phyloP scores from a whole-genome alignment of 2,329 filamentous ascomycete species.

The Xylaria sp. region DNA sequence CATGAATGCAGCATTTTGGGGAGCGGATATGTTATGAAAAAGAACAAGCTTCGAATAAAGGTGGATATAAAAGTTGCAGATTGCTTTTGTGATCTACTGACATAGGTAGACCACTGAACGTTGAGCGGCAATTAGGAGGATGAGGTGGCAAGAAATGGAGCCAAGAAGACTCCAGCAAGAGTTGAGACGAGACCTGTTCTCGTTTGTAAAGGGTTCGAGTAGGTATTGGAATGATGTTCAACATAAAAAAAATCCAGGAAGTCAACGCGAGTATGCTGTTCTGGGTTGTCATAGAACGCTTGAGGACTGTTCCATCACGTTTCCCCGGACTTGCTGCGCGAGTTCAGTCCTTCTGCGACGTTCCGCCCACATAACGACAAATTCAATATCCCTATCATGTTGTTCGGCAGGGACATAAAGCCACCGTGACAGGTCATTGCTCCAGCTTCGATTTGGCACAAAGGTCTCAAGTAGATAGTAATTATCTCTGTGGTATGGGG shows the following conservation, averaged over 20 bases:
- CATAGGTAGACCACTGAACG: not conserved
- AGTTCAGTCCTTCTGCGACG: conserved; percentile 25
- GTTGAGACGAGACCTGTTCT: not conserved
- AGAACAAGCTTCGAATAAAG: too few relatives aligned
- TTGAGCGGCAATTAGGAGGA: not conserved
- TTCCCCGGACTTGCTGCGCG: conserved; percentile 10
- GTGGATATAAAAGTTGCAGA: not conserved
- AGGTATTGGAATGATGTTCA: conserved; percentile 2
- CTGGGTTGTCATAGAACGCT: not conserved
- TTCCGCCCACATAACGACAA: conserved; percentile 45
- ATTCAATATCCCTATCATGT: conserved; percentile 53
- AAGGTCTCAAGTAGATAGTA: conserved; percentile 69
- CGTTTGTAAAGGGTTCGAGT: not conserved
- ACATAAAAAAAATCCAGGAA: not conserved
- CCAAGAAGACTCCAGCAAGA: not conserved
- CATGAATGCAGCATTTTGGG: too few relatives aligned
- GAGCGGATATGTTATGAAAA: too few relatives aligned
- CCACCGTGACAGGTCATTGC: conserved; percentile 57
- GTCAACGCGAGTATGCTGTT: not conserved
- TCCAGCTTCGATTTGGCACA: conserved; percentile 66
- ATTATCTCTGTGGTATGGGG: conserved; percentile 65
- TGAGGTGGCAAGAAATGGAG: too few relatives aligned
- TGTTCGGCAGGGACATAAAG: conserved; percentile 56
- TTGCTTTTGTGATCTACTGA: not conserved
- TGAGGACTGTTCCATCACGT: not conserved